phyloP scores from a whole-genome alignment of 1,284 basidiomycete genomes.

The Inonotus hispidus region DNA sequence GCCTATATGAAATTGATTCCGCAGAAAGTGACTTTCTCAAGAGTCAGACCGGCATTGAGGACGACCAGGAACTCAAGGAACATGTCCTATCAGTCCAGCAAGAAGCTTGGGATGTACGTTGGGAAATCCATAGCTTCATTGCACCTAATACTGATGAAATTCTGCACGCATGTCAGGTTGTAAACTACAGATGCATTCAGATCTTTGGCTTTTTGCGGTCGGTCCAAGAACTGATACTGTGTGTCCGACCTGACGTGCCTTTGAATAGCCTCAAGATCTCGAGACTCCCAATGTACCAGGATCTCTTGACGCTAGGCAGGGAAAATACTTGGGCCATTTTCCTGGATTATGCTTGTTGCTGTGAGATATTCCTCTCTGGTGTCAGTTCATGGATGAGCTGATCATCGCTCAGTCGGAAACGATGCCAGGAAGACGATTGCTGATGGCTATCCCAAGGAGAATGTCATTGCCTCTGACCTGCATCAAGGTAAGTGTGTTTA shows the following conservation, averaged over 20 bases:
- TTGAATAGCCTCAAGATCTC: conserved; percentile 22
- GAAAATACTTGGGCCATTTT: conserved; percentile 25
- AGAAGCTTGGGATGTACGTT: conserved; percentile 16
- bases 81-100: conserved; percentile 18
- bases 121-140: too few relatives aligned
- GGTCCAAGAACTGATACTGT: not conserved
- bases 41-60: conserved; percentile 14
- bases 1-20: conserved; percentile 1
- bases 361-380: conserved; percentile 19
- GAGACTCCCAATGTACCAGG: conserved; percentile 22
- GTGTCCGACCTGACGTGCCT: not conserved
- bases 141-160: not conserved
- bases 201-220: conserved; percentile 13
- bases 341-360: conserved; percentile 30
- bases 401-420: conserved; percentile 21
- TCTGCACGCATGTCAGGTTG: too few relatives aligned
- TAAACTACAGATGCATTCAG: conserved; percentile 18
- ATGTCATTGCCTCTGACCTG: conserved; percentile 23
- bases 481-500: conserved; percentile 12
- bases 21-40: conserved; percentile 18
- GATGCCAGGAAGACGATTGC: conserved; percentile 23
- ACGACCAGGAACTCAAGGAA: conserved; percentile 16
- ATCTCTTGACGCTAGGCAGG: conserved; percentile 26
- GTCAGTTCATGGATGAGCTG: not conserved
- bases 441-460: conserved; percentile 24